phyloP scores from a whole-genome alignment of 2,329 filamentous ascomycete genomes.

The Stagonosporopsis chrysanthemi region DNA sequence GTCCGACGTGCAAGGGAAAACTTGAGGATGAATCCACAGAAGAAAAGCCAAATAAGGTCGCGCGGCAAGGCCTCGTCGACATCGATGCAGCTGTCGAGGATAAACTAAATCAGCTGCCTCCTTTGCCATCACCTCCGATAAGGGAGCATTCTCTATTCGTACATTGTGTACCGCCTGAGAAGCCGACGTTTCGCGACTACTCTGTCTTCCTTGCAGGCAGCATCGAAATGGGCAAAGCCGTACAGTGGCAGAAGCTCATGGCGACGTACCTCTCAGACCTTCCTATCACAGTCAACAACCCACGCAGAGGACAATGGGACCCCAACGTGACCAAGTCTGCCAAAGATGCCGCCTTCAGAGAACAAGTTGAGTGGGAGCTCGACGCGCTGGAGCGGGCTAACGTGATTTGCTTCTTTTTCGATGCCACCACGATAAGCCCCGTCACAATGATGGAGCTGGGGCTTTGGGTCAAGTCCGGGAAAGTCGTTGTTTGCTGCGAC shows the following conservation, averaged over 20 bases:
- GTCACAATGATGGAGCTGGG: conserved; percentile 69
- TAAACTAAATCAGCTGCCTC: conserved; percentile 26
- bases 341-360: conserved; percentile 54
- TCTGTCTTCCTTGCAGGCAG: conserved; percentile 67
- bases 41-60: conserved; percentile 4
- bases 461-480: conserved; percentile 55
- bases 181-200: conserved; percentile 33
- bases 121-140: conserved; percentile 8
- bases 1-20: conserved; percentile 16
- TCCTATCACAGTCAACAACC: conserved; percentile 65
- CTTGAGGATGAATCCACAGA: conserved; percentile 1
- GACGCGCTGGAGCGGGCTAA: conserved; percentile 61
- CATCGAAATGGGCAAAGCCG: conserved; percentile 55
- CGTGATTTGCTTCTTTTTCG: conserved; percentile 66
- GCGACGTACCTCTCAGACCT: conserved; percentile 49
- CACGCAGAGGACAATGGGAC: conserved; percentile 65
- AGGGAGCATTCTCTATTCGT: conserved; percentile 18
- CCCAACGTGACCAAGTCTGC: conserved; percentile 57
- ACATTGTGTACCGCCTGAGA: conserved; percentile 27
- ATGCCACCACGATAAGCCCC: conserved; percentile 60
- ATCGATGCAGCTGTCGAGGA: conserved; percentile 33
- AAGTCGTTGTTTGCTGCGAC: conserved; percentile 62
- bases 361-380: conserved; percentile 70
- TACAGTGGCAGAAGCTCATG: conserved; percentile 63
- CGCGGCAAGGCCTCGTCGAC: conserved; percentile 14